These are phyloP conservation scores for Ophiostoma ulmi DNA, from an alignment of 2,329 filamentous ascomycete species.

Conservation along the genomic window DNA sequence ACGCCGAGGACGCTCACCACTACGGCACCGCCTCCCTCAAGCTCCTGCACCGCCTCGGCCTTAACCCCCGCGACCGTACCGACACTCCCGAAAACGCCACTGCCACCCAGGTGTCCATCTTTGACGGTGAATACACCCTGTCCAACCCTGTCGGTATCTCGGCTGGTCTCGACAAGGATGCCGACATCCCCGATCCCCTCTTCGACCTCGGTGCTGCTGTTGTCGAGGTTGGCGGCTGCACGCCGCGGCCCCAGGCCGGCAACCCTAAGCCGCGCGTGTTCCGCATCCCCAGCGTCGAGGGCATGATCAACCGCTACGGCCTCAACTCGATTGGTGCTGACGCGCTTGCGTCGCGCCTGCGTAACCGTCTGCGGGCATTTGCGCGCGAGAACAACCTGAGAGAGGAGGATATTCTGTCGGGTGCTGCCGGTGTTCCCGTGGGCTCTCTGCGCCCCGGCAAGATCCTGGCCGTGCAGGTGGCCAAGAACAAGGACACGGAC, in stretches of 20 bases:
- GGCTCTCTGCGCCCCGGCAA: constrained; percentile 73
- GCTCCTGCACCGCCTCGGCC: constrained; percentile 63
- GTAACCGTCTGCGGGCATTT: constrained; percentile 71
- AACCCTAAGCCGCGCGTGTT: constrained; percentile 88
- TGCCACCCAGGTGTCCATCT: constrained; percentile 53
- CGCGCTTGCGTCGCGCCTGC: constrained; percentile 71
- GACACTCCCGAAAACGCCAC: constrained; percentile 34
- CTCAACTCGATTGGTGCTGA: constrained; percentile 90
- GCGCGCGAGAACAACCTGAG: constrained; percentile 65
- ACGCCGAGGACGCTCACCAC: constrained; percentile 91
- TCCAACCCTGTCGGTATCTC: constrained; percentile 89
- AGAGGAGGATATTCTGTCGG: constrained; percentile 70
- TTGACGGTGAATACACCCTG: constrained; percentile 59
- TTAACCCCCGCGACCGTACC: constrained; percentile 78
- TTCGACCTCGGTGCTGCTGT: constrained; percentile 80
- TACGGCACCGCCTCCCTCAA: constrained; percentile 67
- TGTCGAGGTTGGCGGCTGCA: constrained; percentile 89
- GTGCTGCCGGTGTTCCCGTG: constrained; percentile 65
- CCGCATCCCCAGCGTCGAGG: constrained; percentile 74
- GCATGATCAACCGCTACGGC: constrained; percentile 91
- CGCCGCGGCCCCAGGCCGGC: constrained; percentile 77
- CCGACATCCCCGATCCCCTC: constrained; percentile 76
- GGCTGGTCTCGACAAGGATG: constrained; percentile 94
- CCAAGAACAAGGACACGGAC: constrained; percentile 92
- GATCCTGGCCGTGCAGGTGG: constrained; percentile 83